Conservation (phyloP, 2,329 filamentous ascomycete genomes). For the Huntiella abstrusa region DNA sequence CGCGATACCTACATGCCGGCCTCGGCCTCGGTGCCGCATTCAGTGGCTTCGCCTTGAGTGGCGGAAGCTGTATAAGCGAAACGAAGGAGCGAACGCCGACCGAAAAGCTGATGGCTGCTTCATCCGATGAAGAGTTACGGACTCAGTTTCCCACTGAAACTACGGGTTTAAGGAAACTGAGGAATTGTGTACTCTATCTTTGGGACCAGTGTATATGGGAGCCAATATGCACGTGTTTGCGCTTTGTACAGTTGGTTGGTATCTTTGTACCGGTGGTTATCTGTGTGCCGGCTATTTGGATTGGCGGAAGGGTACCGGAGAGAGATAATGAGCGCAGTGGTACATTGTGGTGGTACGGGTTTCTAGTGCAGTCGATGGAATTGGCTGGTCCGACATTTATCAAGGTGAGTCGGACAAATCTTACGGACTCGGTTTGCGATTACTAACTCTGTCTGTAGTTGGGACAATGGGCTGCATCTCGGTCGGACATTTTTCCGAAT, state of each 20-base stretch:
- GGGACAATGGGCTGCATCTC: conserved; percentile 93
- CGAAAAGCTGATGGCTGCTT: conserved; percentile 73
- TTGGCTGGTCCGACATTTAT: conserved; percentile 88
- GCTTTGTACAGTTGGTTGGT: conserved; percentile 70
- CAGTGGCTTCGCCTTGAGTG: conserved; percentile 1
- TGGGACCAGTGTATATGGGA: conserved; percentile 62
- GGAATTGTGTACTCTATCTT: conserved; percentile 43
- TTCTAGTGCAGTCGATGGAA: conserved; percentile 80
- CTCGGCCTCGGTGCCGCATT: not conserved
- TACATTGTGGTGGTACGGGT: conserved; percentile 86
- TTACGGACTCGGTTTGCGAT: not conserved
- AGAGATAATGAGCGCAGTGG: conserved; percentile 60
- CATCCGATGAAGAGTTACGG: conserved; percentile 57
- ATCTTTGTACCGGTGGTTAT: conserved; percentile 86
- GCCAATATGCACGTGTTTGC: conserved; percentile 65
- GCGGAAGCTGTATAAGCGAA: not conserved
- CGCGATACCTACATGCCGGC: conserved; percentile 5
- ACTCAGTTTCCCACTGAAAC: conserved; percentile 47
- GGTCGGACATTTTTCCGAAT: conserved; percentile 86
- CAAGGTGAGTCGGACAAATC: conserved; percentile 40
- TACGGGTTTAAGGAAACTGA: conserved; percentile 36
- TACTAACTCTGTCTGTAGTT: conserved; percentile 30
- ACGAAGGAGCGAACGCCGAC: conserved; percentile 6
- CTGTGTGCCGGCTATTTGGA: conserved; percentile 61
- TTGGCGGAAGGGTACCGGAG: conserved; percentile 45